A percentile compares a stretch with the other conserved stretches of the same genome.
Evolutionary conservation across 2,329 filamentous ascomycete species (phyloP).

Genomic region (Microdochium nivale): DNA sequence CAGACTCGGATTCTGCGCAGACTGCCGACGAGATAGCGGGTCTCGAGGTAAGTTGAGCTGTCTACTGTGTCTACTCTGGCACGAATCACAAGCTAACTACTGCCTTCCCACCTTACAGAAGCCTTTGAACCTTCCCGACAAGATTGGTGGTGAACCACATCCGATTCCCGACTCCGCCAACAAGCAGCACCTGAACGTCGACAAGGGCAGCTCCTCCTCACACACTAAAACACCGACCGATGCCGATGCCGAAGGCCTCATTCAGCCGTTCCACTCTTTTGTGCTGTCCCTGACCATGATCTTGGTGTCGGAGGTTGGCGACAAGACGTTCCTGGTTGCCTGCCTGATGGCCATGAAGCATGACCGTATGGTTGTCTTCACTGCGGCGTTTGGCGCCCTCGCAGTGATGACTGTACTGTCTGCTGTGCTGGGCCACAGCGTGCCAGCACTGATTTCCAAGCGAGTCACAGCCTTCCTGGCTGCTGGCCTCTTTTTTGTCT

Average conservation of each 20-base stretch:
- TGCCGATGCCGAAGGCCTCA: conserved; percentile 47
- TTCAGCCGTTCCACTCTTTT: conserved; percentile 80
- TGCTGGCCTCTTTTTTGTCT: conserved; percentile 77
- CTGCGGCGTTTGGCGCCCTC: conserved; percentile 84
- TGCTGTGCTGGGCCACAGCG: conserved; percentile 83
- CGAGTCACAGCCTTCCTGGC: conserved; percentile 85
- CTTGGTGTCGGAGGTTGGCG: conserved; percentile 88
- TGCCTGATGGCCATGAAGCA: conserved; percentile 99
- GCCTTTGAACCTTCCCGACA: conserved; percentile 71
- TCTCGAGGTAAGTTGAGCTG: conserved; percentile 43
- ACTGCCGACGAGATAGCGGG: conserved; percentile 32
- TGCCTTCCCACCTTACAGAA: conserved; percentile 43
- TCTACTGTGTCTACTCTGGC: background rate
- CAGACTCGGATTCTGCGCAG: conserved; percentile 20
- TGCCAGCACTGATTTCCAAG: conserved; percentile 84
- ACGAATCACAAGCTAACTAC: background rate
- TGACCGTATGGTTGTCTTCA: conserved; percentile 85
- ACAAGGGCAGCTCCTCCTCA: conserved; percentile 25
- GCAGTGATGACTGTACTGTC: conserved; percentile 93
- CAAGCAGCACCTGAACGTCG: conserved; percentile 53
- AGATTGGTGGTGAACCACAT: conserved; percentile 64
- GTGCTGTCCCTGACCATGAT: conserved; percentile 95
- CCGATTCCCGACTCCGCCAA: conserved; percentile 59
- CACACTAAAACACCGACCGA: conserved; percentile 20
- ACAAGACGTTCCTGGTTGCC: conserved; percentile 97